Percentiles rank a stretch among this genome's conserved stretches.
phyloP scores from a whole-genome alignment of 129 eudicot genomes.

The Lactuca sativa region DNA sequence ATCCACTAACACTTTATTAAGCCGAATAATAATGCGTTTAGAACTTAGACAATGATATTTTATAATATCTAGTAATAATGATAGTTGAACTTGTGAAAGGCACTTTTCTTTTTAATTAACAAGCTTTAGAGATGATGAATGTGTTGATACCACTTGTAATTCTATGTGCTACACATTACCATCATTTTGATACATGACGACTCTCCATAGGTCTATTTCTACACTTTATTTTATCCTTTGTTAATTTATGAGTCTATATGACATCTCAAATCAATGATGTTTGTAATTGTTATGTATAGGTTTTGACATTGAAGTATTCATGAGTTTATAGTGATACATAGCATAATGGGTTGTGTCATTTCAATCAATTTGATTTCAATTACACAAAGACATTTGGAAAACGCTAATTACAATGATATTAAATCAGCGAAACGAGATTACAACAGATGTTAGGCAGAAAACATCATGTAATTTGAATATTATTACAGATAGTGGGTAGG shows the following conservation, averaged over 20 bases:
- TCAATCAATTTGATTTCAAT: not conserved
- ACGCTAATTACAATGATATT: not conserved
- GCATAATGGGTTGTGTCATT: not conserved
- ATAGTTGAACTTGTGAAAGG: constrained; percentile 13
- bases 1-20: constrained; percentile 10
- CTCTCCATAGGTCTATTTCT: not conserved
- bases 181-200: not conserved
- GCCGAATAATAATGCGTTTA: not conserved
- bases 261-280: not conserved
- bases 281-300: not conserved
- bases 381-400: not conserved
- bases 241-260: not conserved
- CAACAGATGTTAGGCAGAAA: not conserved
- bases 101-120: not conserved
- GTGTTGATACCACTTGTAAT: constrained; percentile 7
- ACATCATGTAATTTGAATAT: not conserved
- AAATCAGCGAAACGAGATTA: not conserved
- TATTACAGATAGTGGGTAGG: not conserved
- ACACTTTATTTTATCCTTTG: no score
- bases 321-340: not conserved
- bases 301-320: not conserved
- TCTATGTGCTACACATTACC: constrained; percentile 16
- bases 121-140: constrained; percentile 12
- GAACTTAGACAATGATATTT: not conserved
- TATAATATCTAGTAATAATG: constrained; percentile 22